Base-by-base conservation (phyloP, 202 grass and related monocot species). In the Alloteropsis angusta region DNA sequence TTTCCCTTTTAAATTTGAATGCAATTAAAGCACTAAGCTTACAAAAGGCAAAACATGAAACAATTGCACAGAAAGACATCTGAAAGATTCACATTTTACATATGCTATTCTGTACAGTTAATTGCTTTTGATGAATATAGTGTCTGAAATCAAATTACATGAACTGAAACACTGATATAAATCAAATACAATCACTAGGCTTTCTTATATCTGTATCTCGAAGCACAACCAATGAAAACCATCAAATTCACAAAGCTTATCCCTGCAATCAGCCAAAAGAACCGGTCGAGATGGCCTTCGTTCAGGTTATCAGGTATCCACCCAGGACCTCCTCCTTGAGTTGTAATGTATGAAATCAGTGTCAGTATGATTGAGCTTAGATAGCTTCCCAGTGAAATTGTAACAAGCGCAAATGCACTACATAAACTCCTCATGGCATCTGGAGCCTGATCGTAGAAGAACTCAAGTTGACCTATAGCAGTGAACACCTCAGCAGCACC, bases 381-480 rank as follows among this genome's bases (percentile, higher is more conserved):
- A 75, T 94, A 97, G 86, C 77, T 92, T 63, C 91, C 94, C 0
- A 88, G 4, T 47, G 89, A 52, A 25, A 78, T 85, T 1, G 94
- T 93, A 22, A 94, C 41, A 44, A 94, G 89, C 12, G 89, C 87
- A 32, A 94, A 83, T 15, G 94, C 94, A 38, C 43, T 76, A 68
- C 94, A 94, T 17, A 97, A 78, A 86, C 91, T 94, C 60, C 91
- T 88, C 94, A 97, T 97, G 57, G 91, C 94, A 67, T 97, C 94
- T 15, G 94, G 94, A 17, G 74, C 90, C 61, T 97, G 65, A 60
- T 88, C 80, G 3, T 97, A 94, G 83, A 92, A 97, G 68, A 97
- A 92, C n/a, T 97, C 94, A 9, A 92, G 62, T 45, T 90, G 85
- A 25, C 91, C 91, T 48, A 97, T 97, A 60, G 50, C 85, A 11